phyloP scores from a whole-genome alignment of 768 basidiomycete species.

The Pleurotus eryngii region DNA sequence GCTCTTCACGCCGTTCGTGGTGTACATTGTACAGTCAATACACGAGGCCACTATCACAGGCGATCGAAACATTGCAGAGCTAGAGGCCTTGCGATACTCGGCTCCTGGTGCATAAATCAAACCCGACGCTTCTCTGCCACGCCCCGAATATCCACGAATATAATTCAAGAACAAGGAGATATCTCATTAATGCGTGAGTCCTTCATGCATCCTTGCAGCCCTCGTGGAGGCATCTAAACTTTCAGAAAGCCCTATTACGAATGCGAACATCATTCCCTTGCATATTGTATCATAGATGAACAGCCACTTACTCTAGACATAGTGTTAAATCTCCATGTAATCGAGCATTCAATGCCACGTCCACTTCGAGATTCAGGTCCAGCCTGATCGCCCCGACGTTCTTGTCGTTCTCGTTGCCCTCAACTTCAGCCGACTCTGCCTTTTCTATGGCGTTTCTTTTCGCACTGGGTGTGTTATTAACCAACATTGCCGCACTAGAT shows the following conservation, averaged over 20 bases:
- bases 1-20: conserved; percentile 38
- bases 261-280: no score
- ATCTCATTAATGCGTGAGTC: no score
- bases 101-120: conserved; percentile 46
- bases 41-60: conserved; percentile 42
- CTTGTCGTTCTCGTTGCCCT: neutral
- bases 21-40: conserved; percentile 43
- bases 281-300: neutral
- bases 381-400: neutral
- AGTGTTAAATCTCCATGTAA: conserved; percentile 2
- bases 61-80: conserved; percentile 41
- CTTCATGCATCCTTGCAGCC: no score
- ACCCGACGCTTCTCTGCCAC: no score
- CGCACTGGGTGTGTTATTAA: no score
- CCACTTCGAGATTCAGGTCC: conserved; percentile 1
- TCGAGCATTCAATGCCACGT: neutral
- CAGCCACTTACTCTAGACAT: neutral
- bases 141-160: no score
- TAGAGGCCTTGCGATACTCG: conserved; percentile 53
- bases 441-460: neutral
- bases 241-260: no score
- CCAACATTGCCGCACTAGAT: neutral
- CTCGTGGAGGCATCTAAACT: no score
- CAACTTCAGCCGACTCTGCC: neutral
- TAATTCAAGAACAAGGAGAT: no score